Conservation (phyloP, 78 protist genomes). For the Chrysochromulina parva region DNA sequence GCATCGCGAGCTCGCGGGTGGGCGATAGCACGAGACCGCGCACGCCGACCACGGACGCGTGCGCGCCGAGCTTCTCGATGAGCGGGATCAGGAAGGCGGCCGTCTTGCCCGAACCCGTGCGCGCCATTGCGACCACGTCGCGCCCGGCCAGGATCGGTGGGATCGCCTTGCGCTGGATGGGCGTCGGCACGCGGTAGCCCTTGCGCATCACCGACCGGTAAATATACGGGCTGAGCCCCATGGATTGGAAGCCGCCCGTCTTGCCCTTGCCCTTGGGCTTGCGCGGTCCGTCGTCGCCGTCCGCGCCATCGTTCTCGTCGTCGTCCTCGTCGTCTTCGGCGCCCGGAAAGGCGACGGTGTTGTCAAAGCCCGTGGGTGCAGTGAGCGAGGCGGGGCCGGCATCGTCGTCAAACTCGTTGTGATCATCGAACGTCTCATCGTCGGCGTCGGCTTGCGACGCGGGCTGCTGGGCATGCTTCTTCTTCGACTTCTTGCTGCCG, state of each 20-base stretch:
- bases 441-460: too few relatives aligned
- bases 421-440: too few relatives aligned
- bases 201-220: constrained; percentile 60
- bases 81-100: constrained; percentile 95
- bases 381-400: too few relatives aligned
- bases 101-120: constrained; percentile 99
- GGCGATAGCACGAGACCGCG: constrained; percentile 95
- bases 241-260: constrained; percentile 70
- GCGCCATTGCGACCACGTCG: constrained; percentile 97
- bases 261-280: constrained; percentile 44
- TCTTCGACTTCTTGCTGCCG: too few relatives aligned
- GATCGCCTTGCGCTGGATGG: constrained; percentile 83
- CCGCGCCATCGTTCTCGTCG: background rate
- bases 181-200: constrained; percentile 94
- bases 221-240: constrained; percentile 40
- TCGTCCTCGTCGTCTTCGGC: too few relatives aligned
- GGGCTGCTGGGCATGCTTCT: too few relatives aligned
- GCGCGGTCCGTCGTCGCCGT: background rate
- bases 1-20: constrained; percentile 99
- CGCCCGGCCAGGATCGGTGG: constrained; percentile 81
- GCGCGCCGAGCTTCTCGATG: constrained; percentile 46
- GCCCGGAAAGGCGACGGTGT: too few relatives aligned
- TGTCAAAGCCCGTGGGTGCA: too few relatives aligned
- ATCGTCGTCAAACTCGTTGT: too few relatives aligned
- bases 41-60: constrained; percentile 80